These are phyloP conservation scores for Pseudogymnoascus sp. DNA, from an alignment of 2,329 filamentous ascomycete genomes.

Conservation along the genomic window DNA sequence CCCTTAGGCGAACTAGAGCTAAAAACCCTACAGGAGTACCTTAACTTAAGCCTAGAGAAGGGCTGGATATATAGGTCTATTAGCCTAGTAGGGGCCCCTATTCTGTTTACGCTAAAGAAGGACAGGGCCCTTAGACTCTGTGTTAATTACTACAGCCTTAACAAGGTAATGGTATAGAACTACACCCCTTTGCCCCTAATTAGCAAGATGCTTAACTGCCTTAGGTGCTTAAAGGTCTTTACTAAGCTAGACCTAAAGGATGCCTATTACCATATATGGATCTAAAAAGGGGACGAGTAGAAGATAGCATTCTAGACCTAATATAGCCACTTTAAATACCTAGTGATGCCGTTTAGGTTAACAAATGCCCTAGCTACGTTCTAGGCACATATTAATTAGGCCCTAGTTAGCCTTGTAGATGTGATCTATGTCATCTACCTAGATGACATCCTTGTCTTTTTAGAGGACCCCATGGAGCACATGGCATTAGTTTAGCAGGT, in stretches of 20 bases:
- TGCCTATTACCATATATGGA: no score
- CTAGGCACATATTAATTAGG: constrained; percentile 12
- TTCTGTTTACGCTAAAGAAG: constrained; percentile 12
- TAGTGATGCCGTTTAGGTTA: no score
- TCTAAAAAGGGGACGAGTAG: no score
- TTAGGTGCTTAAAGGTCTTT: neutral
- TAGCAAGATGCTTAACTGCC: neutral
- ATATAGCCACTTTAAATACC: no score
- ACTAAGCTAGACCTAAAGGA: no score
- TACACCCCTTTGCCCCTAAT: constrained; percentile 10
- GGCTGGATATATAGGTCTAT: neutral
- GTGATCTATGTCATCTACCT: constrained; percentile 10
- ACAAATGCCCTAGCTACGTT: no score
- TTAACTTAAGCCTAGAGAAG: neutral
- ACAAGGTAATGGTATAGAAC: constrained; percentile 8
- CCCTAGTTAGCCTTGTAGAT: neutral
- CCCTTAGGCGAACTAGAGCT: neutral
- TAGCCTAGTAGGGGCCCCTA: no score
- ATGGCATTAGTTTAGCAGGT: neutral
- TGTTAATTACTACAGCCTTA: constrained; percentile 11
- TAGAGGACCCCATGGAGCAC: neutral
- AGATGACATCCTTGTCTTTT: constrained; percentile 14
- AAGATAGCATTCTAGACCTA: no score
- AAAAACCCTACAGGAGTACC: neutral
- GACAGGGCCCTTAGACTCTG: constrained; percentile 13